Conservation (phyloP, 768 basidiomycete genomes). For the Russula vinacea region DNA sequence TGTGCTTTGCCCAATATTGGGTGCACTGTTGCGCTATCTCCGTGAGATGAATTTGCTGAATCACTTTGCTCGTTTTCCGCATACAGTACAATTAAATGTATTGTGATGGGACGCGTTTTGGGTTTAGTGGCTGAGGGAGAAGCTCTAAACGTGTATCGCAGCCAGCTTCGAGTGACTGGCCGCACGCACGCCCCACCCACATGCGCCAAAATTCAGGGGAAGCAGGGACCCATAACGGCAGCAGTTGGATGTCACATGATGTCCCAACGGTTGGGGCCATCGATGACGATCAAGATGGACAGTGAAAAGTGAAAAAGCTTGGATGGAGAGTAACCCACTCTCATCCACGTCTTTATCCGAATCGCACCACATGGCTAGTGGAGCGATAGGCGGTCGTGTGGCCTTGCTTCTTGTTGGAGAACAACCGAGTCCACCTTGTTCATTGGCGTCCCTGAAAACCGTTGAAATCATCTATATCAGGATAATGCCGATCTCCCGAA, state of each 20-base stretch:
- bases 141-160: not conserved
- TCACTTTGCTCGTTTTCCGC: not conserved
- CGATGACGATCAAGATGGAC: not conserved
- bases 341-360: not conserved
- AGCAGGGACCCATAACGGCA: not conserved
- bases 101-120: not conserved
- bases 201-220: constrained; percentile 1
- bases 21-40: not conserved
- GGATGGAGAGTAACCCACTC: not conserved
- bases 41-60: not conserved
- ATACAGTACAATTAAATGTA: not conserved
- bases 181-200: not conserved
- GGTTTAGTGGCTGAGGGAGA: constrained; percentile 12
- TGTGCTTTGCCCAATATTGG: not conserved
- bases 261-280: too few species aligned
- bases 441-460: not conserved
- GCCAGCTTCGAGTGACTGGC: not conserved
- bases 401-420: not conserved
- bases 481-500: not conserved
- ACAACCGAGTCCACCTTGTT: not conserved
- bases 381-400: not conserved
- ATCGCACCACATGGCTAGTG: not conserved
- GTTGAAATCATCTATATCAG: constrained; percentile 8
- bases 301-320: not conserved
- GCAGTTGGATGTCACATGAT: not conserved